phyloP scores from a whole-genome alignment of 2,329 filamentous ascomycete species.

The Colletotrichum sp. region DNA sequence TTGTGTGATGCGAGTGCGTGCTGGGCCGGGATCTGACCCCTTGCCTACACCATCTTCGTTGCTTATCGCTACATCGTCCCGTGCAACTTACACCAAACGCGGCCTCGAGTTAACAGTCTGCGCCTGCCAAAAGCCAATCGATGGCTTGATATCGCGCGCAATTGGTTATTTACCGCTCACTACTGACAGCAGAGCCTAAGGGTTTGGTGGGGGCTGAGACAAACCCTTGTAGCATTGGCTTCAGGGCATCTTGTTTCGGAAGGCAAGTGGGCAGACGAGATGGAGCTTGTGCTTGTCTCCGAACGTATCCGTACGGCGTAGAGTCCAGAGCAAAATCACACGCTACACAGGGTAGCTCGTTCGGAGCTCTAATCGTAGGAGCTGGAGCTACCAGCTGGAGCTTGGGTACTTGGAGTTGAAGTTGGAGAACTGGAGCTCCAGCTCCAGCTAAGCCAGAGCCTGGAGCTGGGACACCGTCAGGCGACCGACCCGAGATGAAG shows the following conservation, averaged over 20 bases:
- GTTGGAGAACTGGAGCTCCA: slow-evolving; percentile 1
- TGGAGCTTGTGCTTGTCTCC: not conserved
- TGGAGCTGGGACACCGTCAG: slow-evolving; percentile 2
- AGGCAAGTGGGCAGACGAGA: slow-evolving; percentile 1
- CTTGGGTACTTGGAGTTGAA: not conserved
- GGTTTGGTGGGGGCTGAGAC: not conserved
- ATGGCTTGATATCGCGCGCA: not conserved
- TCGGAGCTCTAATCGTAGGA: not conserved
- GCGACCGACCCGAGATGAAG: slow-evolving; percentile 5
- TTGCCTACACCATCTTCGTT: slow-evolving; percentile 3
- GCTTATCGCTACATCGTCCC: slow-evolving; percentile 13
- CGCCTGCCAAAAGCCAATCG: not conserved
- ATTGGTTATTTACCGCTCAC: not conserved
- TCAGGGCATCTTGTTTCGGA: slow-evolving; percentile 9
- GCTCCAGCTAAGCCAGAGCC: not conserved
- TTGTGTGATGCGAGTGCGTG: slow-evolving; percentile 8
- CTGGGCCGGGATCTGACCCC: not conserved
- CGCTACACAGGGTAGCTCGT: not conserved
- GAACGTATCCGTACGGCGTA: not conserved
- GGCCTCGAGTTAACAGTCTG: not conserved
- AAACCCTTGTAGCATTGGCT: slow-evolving; percentile 1
- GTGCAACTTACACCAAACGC: not conserved
- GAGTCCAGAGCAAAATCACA: not conserved
- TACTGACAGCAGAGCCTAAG: not conserved
- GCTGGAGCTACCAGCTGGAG: not conserved